Conservation (phyloP, 441 rosid species). For the Macaranga tanarius region DNA sequence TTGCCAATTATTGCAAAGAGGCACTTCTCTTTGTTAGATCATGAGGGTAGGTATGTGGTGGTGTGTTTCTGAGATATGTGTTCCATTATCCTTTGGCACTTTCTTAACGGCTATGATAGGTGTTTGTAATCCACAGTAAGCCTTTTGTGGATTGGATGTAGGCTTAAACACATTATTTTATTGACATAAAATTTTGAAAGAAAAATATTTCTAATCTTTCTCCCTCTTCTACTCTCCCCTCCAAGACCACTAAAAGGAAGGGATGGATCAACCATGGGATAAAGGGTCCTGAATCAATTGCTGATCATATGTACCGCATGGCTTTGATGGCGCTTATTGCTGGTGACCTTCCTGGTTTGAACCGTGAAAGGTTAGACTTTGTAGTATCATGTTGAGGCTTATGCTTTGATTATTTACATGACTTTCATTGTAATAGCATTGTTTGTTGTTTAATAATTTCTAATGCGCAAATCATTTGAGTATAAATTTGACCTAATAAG, state of each 20-base stretch:
- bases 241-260: slow-evolving; percentile 78
- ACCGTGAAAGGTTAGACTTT: slow-evolving; percentile 64
- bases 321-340: slow-evolving; percentile 81
- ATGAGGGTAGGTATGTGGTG: background rate
- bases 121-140: background rate
- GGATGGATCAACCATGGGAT: slow-evolving; percentile 84
- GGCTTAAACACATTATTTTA: background rate
- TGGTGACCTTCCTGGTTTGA: slow-evolving; percentile 68
- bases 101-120: background rate
- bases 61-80: background rate
- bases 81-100: background rate
- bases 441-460: background rate
- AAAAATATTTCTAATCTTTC: background rate
- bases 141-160: background rate
- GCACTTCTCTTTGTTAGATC: background rate
- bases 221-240: background rate
- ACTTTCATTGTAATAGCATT: background rate
- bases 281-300: slow-evolving; percentile 74
- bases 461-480: background rate
- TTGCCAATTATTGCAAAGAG: background rate
- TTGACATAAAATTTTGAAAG: slow-evolving; percentile 2
- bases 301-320: slow-evolving; percentile 97
- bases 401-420: background rate
- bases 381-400: slow-evolving; percentile 10
- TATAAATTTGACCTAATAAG: background rate